A percentile compares a stretch with the other conserved stretches of the same genome.
phyloP scores from a whole-genome alignment of 2,329 filamentous ascomycete genomes.

The Fusarium keratoplasticum region DNA sequence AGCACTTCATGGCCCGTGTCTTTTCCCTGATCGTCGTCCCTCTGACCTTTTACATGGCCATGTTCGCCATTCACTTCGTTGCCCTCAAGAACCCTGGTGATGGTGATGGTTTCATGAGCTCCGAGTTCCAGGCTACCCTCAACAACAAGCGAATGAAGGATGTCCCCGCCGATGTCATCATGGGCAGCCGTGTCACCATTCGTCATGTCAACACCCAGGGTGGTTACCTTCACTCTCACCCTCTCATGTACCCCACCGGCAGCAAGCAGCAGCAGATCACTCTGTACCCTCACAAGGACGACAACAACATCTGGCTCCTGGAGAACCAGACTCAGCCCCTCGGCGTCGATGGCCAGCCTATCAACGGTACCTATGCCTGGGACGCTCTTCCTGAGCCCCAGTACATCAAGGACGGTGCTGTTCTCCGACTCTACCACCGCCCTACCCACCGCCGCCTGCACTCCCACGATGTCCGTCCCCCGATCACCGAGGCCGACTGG shows the following conservation, averaged over 20 bases:
- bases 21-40: conserved; percentile 95
- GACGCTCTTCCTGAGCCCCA: conserved; percentile 74
- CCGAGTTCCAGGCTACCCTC: conserved; percentile 96
- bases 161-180: conserved; percentile 89
- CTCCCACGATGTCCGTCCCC: conserved; percentile 92
- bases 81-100: conserved; percentile 95
- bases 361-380: conserved; percentile 88
- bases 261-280: conserved; percentile 99
- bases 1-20: conserved; percentile 90
- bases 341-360: conserved; percentile 77
- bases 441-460: conserved; percentile 90
- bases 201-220: conserved; percentile 98
- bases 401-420: conserved; percentile 82
- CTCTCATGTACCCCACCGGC: conserved; percentile 96
- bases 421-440: conserved; percentile 86
- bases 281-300: conserved; percentile 98
- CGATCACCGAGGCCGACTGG: conserved; percentile 90
- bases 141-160: conserved; percentile 98
- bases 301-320: conserved; percentile 94
- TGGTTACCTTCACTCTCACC: conserved; percentile 96
- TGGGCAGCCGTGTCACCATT: conserved; percentile 86
- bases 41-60: conserved; percentile 89
- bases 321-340: conserved; percentile 97
- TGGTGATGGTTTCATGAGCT: conserved; percentile 99
- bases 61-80: conserved; percentile 97